These are phyloP conservation scores for Hura crepitans DNA, from an alignment of 441 rosid genomes.

Conservation along the genomic window DNA sequence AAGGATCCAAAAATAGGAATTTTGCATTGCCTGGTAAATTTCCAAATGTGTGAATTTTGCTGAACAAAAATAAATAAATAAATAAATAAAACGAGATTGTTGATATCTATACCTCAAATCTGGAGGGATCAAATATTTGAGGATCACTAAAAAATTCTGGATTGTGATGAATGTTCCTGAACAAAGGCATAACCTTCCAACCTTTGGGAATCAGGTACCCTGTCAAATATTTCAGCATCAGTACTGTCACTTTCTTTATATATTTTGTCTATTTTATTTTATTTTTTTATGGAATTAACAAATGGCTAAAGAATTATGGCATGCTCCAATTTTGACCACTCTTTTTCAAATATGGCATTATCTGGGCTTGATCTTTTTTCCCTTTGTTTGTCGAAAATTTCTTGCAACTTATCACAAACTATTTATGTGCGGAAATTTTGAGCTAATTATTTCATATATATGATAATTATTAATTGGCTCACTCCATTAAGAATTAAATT, in stretches of 20 bases:
- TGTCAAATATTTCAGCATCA: slow-evolving; percentile 28
- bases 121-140: slow-evolving; percentile 63
- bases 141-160: slow-evolving; percentile 58
- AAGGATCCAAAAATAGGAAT: too few relatives aligned
- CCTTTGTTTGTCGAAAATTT: too few relatives aligned
- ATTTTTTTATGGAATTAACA: slow-evolving; percentile 5
- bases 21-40: background rate
- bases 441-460: too few relatives aligned
- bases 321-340: slow-evolving; percentile 10
- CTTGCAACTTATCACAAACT: too few relatives aligned
- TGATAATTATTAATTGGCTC: too few relatives aligned
- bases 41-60: background rate
- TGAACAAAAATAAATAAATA: background rate
- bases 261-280: slow-evolving; percentile 16
- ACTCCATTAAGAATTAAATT: too few relatives aligned
- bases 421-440: too few relatives aligned
- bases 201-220: slow-evolving; percentile 75
- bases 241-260: slow-evolving; percentile 3
- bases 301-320: background rate
- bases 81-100: background rate
- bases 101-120: slow-evolving; percentile 53
- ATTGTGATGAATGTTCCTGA: slow-evolving; percentile 68
- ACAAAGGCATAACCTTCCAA: slow-evolving; percentile 79
- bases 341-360: background rate
- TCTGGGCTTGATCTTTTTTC: too few relatives aligned